These are phyloP conservation scores for Pseudisothecium myosuroides DNA, from an alignment of 225 moss, liverwort and hornwort species.

Conservation along the genomic window DNA sequence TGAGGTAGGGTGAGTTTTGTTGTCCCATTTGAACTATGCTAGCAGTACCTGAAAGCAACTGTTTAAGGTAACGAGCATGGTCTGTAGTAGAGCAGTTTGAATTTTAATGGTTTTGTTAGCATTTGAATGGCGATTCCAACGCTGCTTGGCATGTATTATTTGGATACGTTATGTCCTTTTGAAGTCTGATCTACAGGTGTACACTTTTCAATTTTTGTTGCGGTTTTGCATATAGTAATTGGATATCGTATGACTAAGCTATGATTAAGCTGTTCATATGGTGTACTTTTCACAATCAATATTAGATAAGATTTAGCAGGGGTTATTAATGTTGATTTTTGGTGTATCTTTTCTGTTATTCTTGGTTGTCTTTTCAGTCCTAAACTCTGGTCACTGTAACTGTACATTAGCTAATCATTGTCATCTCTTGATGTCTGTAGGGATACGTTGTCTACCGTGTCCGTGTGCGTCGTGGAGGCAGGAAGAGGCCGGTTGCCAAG, in stretches of 20 bases:
- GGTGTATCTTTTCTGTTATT: not conserved
- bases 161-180: not conserved
- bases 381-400: not conserved
- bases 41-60: not conserved
- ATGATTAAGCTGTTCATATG: not conserved
- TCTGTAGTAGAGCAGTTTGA: not conserved
- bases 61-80: not conserved
- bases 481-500: constrained; percentile 89
- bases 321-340: not conserved
- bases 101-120: not conserved
- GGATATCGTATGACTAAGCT: not conserved
- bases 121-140: not conserved
- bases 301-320: not conserved
- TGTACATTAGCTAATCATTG: not conserved
- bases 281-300: not conserved
- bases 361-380: not conserved
- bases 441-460: constrained; percentile 83
- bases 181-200: not conserved
- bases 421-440: not conserved
- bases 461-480: constrained; percentile 79
- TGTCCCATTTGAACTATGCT: not conserved
- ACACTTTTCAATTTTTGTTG: not conserved
- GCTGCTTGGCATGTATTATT: not conserved
- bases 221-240: not conserved
- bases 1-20: not conserved